phyloP scores from a whole-genome alignment of 176 grass and related monocot genomes.

The Oryza glaberrima region DNA sequence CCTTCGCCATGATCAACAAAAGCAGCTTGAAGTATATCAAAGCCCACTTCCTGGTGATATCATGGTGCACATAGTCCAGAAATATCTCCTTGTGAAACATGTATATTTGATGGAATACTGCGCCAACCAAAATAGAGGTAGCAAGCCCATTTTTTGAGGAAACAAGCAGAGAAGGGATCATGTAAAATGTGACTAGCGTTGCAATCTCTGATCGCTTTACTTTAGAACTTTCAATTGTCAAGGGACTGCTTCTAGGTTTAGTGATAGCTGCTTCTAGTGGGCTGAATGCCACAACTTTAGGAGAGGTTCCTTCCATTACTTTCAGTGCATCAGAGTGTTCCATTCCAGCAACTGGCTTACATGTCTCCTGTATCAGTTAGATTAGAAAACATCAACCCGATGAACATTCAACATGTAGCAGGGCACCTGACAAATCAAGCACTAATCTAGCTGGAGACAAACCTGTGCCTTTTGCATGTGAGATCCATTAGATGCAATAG shows the following conservation, averaged over 20 bases:
- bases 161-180: constrained; percentile 78
- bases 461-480: constrained; percentile 50
- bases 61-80: constrained; percentile 93
- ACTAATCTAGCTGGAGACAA: constrained; percentile 10
- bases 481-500: constrained; percentile 42
- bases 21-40: constrained; percentile 88
- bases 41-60: constrained; percentile 84
- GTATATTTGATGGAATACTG: constrained; percentile 79
- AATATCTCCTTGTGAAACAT: constrained; percentile 97
- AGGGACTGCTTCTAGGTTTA: constrained; percentile 62
- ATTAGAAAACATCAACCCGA: constrained; percentile 34
- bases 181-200: constrained; percentile 60
- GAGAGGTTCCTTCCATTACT: constrained; percentile 20
- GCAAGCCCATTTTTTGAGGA: constrained; percentile 57
- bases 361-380: constrained; percentile 46
- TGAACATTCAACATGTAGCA: constrained; percentile 26
- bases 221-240: constrained; percentile 74
- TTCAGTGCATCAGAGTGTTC: constrained; percentile 35
- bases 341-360: constrained; percentile 34
- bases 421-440: constrained; percentile 23
- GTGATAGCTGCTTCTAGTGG: constrained; percentile 62
- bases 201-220: constrained; percentile 67
- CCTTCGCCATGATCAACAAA: constrained; percentile 81
- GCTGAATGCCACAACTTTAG: constrained; percentile 73
- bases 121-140: constrained; percentile 61